These are phyloP conservation scores for Coemansia sp. DNA, from an alignment of 192 early-diverging fungal species.

Conservation along the genomic window DNA sequence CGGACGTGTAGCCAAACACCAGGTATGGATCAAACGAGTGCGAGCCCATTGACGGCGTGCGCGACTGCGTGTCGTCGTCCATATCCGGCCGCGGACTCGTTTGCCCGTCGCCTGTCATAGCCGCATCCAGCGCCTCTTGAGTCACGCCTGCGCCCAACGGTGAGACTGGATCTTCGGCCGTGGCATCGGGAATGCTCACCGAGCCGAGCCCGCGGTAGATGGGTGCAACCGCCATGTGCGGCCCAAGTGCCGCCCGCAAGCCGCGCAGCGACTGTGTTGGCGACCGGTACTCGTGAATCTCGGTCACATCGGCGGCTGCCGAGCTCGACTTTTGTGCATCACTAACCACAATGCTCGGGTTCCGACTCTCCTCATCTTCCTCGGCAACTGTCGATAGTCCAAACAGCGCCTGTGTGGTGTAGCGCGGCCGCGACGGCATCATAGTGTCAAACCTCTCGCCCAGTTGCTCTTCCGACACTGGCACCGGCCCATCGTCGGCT, in stretches of 20 bases:
- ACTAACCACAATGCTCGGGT: constrained; percentile 25
- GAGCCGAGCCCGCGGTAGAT: constrained; percentile 7
- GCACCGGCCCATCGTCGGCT: neutral
- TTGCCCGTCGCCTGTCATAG: neutral
- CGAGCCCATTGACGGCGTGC: constrained; percentile 24
- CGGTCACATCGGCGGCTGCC: neutral
- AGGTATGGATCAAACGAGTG: constrained; percentile 40
- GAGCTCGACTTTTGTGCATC: no score
- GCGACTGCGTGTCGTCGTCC: constrained; percentile 23
- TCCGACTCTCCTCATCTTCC: constrained; percentile 37
- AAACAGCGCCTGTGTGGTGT: constrained; percentile 29
- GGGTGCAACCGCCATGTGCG: constrained; percentile 2
- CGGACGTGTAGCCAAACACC: constrained; percentile 44
- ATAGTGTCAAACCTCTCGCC: constrained; percentile 21
- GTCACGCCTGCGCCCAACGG: constrained; percentile 2
- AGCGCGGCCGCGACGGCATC: constrained; percentile 30
- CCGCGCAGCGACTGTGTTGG: constrained; percentile 1
- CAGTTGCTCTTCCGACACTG: neutral
- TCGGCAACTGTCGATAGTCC: constrained; percentile 37
- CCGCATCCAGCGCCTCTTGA: constrained; percentile 9
- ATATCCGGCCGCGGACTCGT: neutral
- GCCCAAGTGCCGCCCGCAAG: constrained; percentile 10
- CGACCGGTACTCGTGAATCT: constrained; percentile 20
- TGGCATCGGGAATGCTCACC: constrained; percentile 8
- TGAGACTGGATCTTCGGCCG: neutral